phyloP scores from a whole-genome alignment of 1,284 basidiomycete genomes.

The Tausonia pullulans region DNA sequence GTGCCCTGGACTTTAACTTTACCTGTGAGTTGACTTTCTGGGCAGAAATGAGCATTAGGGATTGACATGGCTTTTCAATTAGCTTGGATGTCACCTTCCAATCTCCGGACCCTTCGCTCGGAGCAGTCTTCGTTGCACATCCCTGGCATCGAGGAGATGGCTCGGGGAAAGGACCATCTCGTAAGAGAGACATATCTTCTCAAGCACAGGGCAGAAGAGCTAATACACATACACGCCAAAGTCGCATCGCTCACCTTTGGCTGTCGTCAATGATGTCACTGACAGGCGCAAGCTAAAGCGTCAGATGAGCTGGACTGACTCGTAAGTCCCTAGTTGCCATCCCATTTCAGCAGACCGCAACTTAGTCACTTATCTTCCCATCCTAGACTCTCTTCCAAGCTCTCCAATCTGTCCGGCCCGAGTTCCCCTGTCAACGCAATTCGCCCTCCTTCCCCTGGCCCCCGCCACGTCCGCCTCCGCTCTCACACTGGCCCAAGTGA shows the following conservation, averaged over 20 bases:
- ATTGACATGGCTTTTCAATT: conserved; percentile 4
- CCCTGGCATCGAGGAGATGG: conserved; percentile 49
- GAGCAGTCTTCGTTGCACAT: conserved; percentile 61
- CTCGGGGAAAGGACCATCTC: conserved; percentile 67
- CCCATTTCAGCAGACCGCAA: too few relatives aligned
- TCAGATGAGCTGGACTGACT: conserved; percentile 41
- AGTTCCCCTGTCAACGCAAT: too few relatives aligned
- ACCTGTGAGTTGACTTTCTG: conserved; percentile 38
- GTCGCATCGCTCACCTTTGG: conserved; percentile 48
- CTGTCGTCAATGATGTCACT: conserved; percentile 62
- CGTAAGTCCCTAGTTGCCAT: conserved; percentile 7
- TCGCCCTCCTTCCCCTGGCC: too few relatives aligned
- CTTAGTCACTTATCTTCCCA: too few relatives aligned
- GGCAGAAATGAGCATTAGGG: neutral
- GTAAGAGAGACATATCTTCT: neutral
- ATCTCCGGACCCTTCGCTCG: conserved; percentile 64
- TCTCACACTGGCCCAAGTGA: too few relatives aligned
- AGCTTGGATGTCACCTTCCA: conserved; percentile 84
- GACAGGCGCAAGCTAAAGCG: conserved; percentile 19
- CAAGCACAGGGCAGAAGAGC: neutral
- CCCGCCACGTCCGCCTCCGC: too few relatives aligned
- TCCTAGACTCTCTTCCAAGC: too few relatives aligned
- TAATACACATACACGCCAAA: neutral
- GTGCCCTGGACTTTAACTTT: conserved; percentile 84
- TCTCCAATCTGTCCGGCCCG: too few relatives aligned